Conservation (phyloP, 345 rosid genomes). For the Populus ilicifolia region DNA sequence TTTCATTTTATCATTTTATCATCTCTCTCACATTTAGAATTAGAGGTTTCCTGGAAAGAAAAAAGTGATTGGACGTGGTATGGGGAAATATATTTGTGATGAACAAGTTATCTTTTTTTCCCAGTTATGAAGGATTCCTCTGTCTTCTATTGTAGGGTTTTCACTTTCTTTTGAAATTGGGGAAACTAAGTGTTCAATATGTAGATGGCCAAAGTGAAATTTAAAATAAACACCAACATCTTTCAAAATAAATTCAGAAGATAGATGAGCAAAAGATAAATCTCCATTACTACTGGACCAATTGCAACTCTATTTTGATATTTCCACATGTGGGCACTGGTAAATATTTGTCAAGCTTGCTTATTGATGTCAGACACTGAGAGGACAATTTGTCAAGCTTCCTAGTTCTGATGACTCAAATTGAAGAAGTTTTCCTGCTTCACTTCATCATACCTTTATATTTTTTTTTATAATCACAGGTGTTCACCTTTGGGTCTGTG, state of each 20-base stretch:
- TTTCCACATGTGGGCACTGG: background rate
- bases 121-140: background rate
- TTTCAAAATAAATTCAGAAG: background rate
- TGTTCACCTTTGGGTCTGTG: slow-evolving; percentile 87
- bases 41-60: background rate
- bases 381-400: background rate
- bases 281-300: background rate
- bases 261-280: background rate
- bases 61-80: background rate
- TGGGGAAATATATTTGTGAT: background rate
- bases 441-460: background rate
- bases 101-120: background rate
- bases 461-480: slow-evolving; percentile 30
- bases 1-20: background rate
- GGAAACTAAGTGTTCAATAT: background rate
- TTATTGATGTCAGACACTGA: background rate
- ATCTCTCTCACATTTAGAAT: background rate
- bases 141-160: background rate
- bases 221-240: background rate
- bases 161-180: background rate
- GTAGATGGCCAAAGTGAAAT: background rate
- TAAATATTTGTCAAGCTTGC: background rate
- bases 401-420: background rate
- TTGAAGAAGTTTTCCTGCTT: background rate
- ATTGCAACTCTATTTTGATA: background rate